These are phyloP conservation scores for Lactarius vividus DNA, from an alignment of 768 basidiomycete species.

Conservation along the genomic window DNA sequence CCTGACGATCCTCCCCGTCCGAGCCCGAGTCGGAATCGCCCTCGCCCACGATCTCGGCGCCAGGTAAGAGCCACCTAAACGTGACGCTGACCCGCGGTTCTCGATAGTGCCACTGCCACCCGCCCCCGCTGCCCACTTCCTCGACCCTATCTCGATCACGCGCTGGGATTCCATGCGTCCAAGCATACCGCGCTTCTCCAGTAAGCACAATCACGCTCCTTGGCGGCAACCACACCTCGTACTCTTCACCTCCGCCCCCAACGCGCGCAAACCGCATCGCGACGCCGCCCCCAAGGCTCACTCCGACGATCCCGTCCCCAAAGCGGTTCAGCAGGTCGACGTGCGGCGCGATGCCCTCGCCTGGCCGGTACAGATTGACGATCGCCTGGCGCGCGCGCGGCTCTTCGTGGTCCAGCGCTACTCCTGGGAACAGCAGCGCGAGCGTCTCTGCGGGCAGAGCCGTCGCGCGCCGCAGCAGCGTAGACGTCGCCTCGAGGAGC, in stretches of 20 bases:
- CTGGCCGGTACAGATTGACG: constrained; percentile 83
- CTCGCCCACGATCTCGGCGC: constrained; percentile 69
- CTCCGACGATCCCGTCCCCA: constrained; percentile 85
- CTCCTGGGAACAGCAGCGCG: constrained; percentile 57
- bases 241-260: constrained; percentile 18
- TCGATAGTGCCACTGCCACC: constrained; percentile 46
- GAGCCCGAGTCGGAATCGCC: not conserved
- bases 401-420: constrained; percentile 26
- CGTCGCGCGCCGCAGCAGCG: constrained; percentile 52
- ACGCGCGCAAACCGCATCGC: constrained; percentile 65
- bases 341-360: constrained; percentile 86
- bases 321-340: constrained; percentile 83
- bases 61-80: constrained; percentile 81
- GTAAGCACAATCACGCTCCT: constrained; percentile 75
- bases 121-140: constrained; percentile 26
- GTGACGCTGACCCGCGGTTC: constrained; percentile 74
- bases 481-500: constrained; percentile 52
- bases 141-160: constrained; percentile 59
- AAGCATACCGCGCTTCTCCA: constrained; percentile 77
- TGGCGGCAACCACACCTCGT: constrained; percentile 70
- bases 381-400: constrained; percentile 76
- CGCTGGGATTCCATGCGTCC: constrained; percentile 85
- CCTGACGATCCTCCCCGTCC: not conserved
- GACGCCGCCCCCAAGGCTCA: constrained; percentile 77
- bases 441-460: constrained; percentile 37